Evolutionary conservation across 768 basidiomycete species (phyloP).

Genomic region (Pleurotus salmoneostramineus): DNA sequence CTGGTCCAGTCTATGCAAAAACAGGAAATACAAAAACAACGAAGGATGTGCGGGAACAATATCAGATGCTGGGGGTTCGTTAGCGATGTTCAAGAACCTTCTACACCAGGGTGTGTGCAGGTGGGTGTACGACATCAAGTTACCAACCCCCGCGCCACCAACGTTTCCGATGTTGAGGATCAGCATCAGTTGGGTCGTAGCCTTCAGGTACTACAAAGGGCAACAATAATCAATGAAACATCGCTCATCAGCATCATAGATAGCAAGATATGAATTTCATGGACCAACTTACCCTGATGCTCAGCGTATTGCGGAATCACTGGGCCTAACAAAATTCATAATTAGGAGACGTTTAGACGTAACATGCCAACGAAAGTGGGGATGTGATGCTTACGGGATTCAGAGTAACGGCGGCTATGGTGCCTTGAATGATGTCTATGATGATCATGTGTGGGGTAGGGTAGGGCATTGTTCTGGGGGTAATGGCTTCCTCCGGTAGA

Average conservation of each 20-base stretch:
- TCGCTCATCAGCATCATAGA: not conserved
- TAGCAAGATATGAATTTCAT: not conserved
- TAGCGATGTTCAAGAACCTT: no score
- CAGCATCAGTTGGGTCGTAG: constrained; percentile 1
- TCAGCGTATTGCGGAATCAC: not conserved
- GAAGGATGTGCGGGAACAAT: no score
- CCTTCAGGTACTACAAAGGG: not conserved
- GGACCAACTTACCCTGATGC: not conserved
- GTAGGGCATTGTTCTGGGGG: not conserved
- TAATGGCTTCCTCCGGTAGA: constrained; percentile 5
- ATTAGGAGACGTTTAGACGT: not conserved
- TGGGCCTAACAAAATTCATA: not conserved
- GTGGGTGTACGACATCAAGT: not conserved
- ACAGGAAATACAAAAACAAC: no score
- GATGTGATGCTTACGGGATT: not conserved
- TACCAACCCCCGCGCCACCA: constrained; percentile 4
- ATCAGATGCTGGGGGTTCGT: no score
- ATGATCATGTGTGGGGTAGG: not conserved
- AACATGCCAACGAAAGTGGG: not conserved
- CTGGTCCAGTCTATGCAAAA: no score
- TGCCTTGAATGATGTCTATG: constrained; percentile 2
- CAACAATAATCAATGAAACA: no score
- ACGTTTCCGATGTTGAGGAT: not conserved
- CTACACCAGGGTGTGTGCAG: no score
- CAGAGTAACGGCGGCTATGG: constrained; percentile 1